Percentiles rank a stretch among this genome's conserved stretches.
Evolutionary conservation across 1,139 yeast species (phyloP).

Genomic region (Magnusiomyces sp.): DNA sequence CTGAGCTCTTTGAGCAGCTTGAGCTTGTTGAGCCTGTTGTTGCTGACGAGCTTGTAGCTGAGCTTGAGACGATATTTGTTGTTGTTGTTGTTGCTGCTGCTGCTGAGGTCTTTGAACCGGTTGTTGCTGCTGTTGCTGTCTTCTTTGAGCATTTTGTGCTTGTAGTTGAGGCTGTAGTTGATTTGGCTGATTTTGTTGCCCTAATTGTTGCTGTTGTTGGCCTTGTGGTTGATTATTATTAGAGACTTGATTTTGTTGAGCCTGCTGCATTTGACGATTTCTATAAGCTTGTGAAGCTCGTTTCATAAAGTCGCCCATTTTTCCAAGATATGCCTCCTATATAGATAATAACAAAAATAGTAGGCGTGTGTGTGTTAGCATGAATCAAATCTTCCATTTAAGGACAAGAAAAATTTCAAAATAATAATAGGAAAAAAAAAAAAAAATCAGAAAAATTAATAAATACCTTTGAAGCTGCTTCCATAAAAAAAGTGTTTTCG

Average conservation of each 20-base stretch:
- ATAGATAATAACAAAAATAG: not conserved
- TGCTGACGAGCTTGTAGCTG: conserved; percentile 5
- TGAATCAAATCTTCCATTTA: not conserved
- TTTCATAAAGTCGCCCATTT: not conserved
- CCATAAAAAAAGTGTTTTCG: no score
- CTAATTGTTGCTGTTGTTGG: not conserved
- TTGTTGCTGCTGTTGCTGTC: conserved; percentile 5
- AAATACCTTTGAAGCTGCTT: not conserved
- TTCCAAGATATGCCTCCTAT: not conserved
- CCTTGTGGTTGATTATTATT: not conserved
- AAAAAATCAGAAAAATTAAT: not conserved
- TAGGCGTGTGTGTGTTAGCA: not conserved
- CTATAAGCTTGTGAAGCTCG: not conserved
- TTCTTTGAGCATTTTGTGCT: conserved; percentile 3
- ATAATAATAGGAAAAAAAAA: not conserved
- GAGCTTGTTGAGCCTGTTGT: not conserved
- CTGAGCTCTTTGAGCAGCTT: not conserved
- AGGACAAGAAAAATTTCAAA: not conserved
- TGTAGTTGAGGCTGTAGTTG: conserved; percentile 10
- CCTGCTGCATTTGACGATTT: not conserved
- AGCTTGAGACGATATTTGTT: conserved; percentile 1
- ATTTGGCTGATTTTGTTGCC: not conserved
- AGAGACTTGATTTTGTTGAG: not conserved
- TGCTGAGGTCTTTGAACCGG: conserved; percentile 3
- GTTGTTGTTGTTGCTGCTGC: conserved; percentile 3